These are phyloP conservation scores for Epicoccum sorghinum DNA, from an alignment of 2,329 filamentous ascomycete species.

Conservation along the genomic window DNA sequence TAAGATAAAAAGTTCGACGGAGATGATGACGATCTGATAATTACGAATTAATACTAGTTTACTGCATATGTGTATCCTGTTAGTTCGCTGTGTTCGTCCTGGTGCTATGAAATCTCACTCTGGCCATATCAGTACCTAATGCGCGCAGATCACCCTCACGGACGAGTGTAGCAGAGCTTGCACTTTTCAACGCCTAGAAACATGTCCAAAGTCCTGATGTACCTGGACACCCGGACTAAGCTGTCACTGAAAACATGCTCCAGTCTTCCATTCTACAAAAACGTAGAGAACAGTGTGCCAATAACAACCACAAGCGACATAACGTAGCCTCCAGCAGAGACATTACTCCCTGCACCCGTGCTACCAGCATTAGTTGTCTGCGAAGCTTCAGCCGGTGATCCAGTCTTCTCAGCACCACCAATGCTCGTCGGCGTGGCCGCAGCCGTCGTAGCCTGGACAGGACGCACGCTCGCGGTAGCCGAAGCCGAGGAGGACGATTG, in stretches of 20 bases:
- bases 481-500: conserved; percentile 9
- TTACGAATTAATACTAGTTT: conserved; percentile 14
- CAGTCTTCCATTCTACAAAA: not conserved
- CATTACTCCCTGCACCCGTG: conserved; percentile 9
- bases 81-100: not conserved
- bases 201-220: no score
- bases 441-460: conserved; percentile 5
- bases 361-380: conserved; percentile 13
- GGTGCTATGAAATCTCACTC: not conserved
- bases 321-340: conserved; percentile 1
- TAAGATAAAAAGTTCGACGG: not conserved
- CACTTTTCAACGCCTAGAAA: no score
- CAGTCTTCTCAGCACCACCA: conserved; percentile 10
- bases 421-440: conserved; percentile 3
- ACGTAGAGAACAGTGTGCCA: conserved; percentile 4
- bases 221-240: no score
- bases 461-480: conserved; percentile 3
- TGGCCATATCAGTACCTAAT: no score
- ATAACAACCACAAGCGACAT: not conserved
- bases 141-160: no score
- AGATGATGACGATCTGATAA: not conserved
- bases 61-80: not conserved
- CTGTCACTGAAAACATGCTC: no score
- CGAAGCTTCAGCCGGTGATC: conserved; percentile 13
- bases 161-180: no score